These are phyloP conservation scores for Wickerhamomyces rabaulensis DNA, from an alignment of 805 yeast genomes.

Conservation along the genomic window DNA sequence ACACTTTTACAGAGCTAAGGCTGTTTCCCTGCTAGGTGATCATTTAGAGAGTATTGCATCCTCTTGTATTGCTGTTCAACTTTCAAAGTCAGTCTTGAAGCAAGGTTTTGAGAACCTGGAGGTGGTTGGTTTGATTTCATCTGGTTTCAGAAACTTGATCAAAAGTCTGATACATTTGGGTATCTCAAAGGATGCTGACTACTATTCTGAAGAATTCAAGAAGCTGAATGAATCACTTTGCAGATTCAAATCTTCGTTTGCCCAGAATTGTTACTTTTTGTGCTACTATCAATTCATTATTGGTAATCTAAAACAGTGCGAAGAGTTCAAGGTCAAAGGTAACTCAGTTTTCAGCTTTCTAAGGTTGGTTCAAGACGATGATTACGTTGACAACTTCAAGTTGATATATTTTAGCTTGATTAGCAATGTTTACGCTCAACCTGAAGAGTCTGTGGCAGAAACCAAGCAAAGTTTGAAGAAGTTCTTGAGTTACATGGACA, in stretches of 20 bases:
- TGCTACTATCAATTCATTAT: constrained; percentile 14
- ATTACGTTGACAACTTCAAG: constrained; percentile 17
- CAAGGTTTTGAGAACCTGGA: constrained; percentile 27
- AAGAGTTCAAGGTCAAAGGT: constrained; percentile 5
- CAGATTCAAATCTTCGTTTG: constrained; percentile 6
- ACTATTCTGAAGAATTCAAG: constrained; percentile 44
- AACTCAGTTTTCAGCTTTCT: constrained; percentile 13
- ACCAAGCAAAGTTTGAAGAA: constrained; percentile 12
- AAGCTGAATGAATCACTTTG: constrained; percentile 17
- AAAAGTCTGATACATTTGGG: constrained; percentile 44
- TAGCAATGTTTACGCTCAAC: constrained; percentile 9
- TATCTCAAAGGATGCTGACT: constrained; percentile 51
- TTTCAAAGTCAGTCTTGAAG: constrained; percentile 48
- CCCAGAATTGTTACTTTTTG: constrained; percentile 19
- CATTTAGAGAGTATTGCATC: constrained; percentile 28
- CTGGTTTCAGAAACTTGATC: constrained; percentile 36
- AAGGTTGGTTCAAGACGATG: constrained; percentile 5
- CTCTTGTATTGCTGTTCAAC: constrained; percentile 43
- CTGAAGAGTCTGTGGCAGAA: background rate
- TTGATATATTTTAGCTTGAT: constrained; percentile 20
- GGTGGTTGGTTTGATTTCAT: constrained; percentile 30
- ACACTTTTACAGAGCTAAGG: constrained; percentile 14
- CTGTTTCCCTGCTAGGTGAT: constrained; percentile 13
- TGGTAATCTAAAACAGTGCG: constrained; percentile 12
- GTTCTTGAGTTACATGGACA: constrained; percentile 16